Conservation (phyloP, 768 basidiomycete genomes). For the Kwoniella pini region DNA sequence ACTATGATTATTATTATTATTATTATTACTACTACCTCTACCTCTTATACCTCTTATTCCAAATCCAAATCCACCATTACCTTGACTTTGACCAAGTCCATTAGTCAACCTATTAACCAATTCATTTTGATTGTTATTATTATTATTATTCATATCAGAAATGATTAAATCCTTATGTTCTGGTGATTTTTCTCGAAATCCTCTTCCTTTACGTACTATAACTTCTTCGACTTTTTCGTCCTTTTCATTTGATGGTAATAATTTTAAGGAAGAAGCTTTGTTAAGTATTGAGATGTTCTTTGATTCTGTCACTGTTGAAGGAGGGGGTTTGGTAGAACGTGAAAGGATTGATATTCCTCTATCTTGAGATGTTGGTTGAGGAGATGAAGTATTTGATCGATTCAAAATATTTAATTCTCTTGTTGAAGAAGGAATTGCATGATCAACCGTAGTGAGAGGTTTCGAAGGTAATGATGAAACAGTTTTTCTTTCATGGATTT, state of each 20-base stretch:
- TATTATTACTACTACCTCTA: not conserved
- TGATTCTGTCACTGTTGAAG: no score
- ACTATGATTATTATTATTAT: no score
- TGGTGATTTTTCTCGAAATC: slow-evolving; percentile 23
- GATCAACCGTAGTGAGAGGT: no score
- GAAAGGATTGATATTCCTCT: no score
- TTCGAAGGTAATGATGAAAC: no score
- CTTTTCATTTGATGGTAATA: no score
- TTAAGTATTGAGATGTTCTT: not conserved
- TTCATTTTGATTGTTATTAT: no score
- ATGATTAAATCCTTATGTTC: slow-evolving; percentile 27
- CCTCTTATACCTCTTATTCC: slow-evolving; percentile 7
- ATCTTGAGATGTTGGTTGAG: not conserved
- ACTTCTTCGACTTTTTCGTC: slow-evolving; percentile 12
- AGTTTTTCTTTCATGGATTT: no score
- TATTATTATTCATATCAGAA: no score
- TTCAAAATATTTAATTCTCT: not conserved
- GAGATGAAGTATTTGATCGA: not conserved
- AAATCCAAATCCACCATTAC: not conserved
- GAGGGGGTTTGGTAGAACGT: no score
- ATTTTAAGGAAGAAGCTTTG: slow-evolving; percentile 3
- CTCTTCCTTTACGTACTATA: slow-evolving; percentile 35
- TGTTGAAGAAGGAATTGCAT: no score
- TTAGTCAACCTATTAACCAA: slow-evolving; percentile 1
- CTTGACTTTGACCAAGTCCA: not conserved